Evolutionary conservation across 2,329 filamentous ascomycete species (phyloP), one percentile per base, ranked within the genome.

Genomic region (Colletotrichum sidae): DNA sequence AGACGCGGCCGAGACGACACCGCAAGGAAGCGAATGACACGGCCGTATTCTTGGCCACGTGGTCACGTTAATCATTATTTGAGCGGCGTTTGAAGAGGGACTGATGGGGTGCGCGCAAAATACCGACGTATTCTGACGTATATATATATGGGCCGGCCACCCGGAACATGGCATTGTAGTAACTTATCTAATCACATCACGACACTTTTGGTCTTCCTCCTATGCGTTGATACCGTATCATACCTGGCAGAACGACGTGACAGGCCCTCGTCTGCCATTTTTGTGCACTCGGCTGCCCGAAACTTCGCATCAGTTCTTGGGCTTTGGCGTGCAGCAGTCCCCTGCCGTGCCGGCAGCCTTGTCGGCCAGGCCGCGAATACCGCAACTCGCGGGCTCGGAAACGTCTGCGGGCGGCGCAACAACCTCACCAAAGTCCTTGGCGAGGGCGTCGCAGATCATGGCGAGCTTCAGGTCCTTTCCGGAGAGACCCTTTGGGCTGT

Each of bases 401-500:
- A 10, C 44, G 8, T 12, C 47, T 33, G 52, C 42, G 11, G 61
- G 50, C 44, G 56, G 45, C 34, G 71, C 75, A 44, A 78, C 71
- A 15, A 83, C 70, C 74, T 90, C 89, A 41, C 86, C 87, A 73
- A 88, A 84, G 67, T 85, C 82, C 13, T 70, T 72, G 35, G 87
- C 89, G 7, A 88, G 76, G 33, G 80, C 74, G 74, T 92, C 90
- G 71, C 90, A 92, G 66, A 86, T 80, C 6, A 74, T 72, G 0
- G 90, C 91, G 76, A 93, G 83, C 42, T 80, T 71, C 35, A 90
- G 76, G 72, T 93, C 90, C 72, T 87, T 88, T 17, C 78, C 77
- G 0, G 88, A 90, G n/a, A 93, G 78, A 1, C 91, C 90, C 8
- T 80, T 78, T 0, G 90, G 90, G 63, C 79, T 84, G 73, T 93